Evolutionary conservation across 257 asterid species (phyloP).

Genomic region (Salvia hispanica): DNA sequence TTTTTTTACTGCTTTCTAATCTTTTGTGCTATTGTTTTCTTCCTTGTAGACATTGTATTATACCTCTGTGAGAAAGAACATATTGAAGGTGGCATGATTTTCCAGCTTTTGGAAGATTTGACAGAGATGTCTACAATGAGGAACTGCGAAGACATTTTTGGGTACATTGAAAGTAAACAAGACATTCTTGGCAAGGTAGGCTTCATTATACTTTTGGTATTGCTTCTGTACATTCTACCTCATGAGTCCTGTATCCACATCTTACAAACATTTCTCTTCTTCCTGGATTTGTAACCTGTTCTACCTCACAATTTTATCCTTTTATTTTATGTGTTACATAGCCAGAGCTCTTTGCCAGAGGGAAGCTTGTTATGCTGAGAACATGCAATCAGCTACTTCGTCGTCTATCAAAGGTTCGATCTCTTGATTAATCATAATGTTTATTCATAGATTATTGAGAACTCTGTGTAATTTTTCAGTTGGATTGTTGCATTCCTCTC

Average conservation of each 20-base stretch:
- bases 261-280: constrained; percentile 22
- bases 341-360: constrained; percentile 99
- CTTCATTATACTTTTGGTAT: constrained; percentile 12
- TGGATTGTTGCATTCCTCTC: constrained; percentile 16
- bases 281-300: constrained; percentile 27
- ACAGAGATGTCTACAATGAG: constrained; percentile 99
- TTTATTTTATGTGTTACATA: constrained; percentile 31
- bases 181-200: constrained; percentile 94
- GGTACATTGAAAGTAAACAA: constrained; percentile 92
- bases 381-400: constrained; percentile 99
- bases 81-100: constrained; percentile 97
- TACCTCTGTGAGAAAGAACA: constrained; percentile 98
- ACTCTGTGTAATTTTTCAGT: constrained; percentile 20
- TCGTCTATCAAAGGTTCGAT: constrained; percentile 86
- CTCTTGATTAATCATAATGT: constrained; percentile 21
- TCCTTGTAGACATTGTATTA: constrained; percentile 70
- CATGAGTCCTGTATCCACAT: constrained; percentile 11
- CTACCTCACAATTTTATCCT: constrained; percentile 21
- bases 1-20: neutral
- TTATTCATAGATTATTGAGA: neutral
- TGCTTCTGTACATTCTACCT: constrained; percentile 22
- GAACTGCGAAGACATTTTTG: constrained; percentile 92
- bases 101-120: constrained; percentile 96
- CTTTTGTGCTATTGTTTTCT: constrained; percentile 35
- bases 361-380: constrained; percentile 98